Conservation (phyloP, 176 grass and related monocot genomes). For the Lolium multiflorum region DNA sequence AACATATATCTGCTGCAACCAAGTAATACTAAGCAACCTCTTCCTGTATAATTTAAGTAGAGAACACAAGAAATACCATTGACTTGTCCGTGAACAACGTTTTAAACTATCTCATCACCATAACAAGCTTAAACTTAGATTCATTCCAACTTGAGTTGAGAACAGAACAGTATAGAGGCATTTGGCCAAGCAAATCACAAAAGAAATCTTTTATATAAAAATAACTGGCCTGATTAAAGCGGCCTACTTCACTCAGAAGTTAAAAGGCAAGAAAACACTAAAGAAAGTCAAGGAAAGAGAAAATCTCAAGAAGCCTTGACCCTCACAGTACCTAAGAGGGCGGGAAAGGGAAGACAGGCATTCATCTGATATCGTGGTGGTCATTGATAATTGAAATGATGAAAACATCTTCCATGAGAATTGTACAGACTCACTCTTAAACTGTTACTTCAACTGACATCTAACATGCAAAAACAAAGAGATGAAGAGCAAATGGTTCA, state of each 20-base stretch:
- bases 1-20: conserved; percentile 4
- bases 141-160: not conserved
- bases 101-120: not conserved
- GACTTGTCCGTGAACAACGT: not conserved
- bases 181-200: not conserved
- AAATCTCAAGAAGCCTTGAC: not conserved
- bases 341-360: not conserved
- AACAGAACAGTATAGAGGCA: not conserved
- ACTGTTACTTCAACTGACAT: not conserved
- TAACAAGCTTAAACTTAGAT: not conserved
- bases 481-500: not conserved
- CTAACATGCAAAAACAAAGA: not conserved
- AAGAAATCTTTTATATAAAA: not conserved
- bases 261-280: not conserved
- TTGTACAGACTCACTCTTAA: not conserved
- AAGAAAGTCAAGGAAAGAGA: not conserved
- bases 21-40: not conserved
- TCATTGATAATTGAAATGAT: not conserved
- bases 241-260: not conserved
- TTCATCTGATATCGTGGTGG: conserved; percentile 8
- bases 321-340: not conserved
- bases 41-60: not conserved
- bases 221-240: not conserved
- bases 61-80: not conserved
- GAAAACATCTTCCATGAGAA: not conserved